Percentiles rank a stretch among this genome's conserved stretches.
Evolutionary conservation across 164 flowering plant species (phyloP).

Genomic region (Platanus orientalis): DNA sequence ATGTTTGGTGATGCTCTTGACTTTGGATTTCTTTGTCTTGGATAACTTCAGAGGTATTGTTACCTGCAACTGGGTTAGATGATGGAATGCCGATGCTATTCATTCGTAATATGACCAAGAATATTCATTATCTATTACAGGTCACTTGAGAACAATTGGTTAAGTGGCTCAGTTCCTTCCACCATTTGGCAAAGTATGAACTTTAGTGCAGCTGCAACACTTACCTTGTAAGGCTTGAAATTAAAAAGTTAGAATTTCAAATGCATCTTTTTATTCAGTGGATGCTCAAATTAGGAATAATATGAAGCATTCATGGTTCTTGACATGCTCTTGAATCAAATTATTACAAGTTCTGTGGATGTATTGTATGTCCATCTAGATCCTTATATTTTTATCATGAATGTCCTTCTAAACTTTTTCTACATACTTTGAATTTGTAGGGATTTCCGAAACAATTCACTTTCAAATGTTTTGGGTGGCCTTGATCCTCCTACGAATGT

Average conservation of each 20-base stretch:
- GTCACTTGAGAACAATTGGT: slow-evolving; percentile 55
- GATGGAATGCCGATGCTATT: background rate
- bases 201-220: slow-evolving; percentile 28
- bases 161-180: slow-evolving; percentile 64
- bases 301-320: too few species aligned
- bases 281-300: too few species aligned
- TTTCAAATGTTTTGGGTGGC: slow-evolving; percentile 49
- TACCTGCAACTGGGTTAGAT: background rate
- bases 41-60: too few species aligned
- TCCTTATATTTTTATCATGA: too few species aligned
- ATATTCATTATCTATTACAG: slow-evolving; percentile 31
- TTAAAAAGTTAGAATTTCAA: background rate
- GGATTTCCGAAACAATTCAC: slow-evolving; percentile 54
- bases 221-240: slow-evolving; percentile 46
- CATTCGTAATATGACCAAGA: background rate
- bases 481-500: slow-evolving; percentile 51
- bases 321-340: too few species aligned
- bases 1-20: too few species aligned
- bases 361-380: too few species aligned
- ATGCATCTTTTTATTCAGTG: background rate
- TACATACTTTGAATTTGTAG: slow-evolving; percentile 34
- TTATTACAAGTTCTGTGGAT: too few species aligned
- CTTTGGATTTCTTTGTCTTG: too few species aligned
- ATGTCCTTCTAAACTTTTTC: background rate
- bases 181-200: slow-evolving; percentile 53